Conservation (phyloP, 129 eudicot genomes). For the Flaveria brownii region DNA sequence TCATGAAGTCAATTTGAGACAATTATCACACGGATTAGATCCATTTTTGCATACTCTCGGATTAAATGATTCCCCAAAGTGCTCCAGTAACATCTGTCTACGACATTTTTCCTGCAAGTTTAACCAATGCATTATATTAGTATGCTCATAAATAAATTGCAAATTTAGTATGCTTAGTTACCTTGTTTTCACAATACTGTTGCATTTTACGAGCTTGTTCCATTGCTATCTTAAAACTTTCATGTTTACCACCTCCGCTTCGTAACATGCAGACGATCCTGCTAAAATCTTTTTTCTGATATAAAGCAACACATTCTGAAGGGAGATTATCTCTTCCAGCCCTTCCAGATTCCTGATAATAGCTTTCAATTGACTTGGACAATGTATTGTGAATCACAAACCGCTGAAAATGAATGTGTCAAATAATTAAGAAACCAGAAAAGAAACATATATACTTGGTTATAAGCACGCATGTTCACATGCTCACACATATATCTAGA, state of each 20-base stretch:
- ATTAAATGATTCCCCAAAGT: slow-evolving; percentile 83
- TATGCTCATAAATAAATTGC: background rate
- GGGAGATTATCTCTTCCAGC: slow-evolving; percentile 89
- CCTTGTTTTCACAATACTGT: slow-evolving; percentile 84
- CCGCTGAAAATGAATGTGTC: slow-evolving; percentile 58
- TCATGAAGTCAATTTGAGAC: slow-evolving; percentile 62
- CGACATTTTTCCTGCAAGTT: slow-evolving; percentile 76
- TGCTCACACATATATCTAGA: background rate
- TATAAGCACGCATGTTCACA: too few relatives aligned
- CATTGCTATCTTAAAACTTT: slow-evolving; percentile 73
- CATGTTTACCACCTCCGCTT: slow-evolving; percentile 62
- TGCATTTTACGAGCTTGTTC: slow-evolving; percentile 94
- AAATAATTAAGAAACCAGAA: background rate
- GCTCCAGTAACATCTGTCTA: slow-evolving; percentile 73
- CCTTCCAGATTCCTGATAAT: slow-evolving; percentile 98
- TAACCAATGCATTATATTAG: background rate
- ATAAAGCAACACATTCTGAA: slow-evolving; percentile 68
- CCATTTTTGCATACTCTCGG: slow-evolving; percentile 66
- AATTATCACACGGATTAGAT: slow-evolving; percentile 87
- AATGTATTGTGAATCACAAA: slow-evolving; percentile 91
- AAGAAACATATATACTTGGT: background rate
- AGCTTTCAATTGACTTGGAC: slow-evolving; percentile 96
- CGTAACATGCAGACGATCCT: slow-evolving; percentile 92
- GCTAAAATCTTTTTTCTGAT: slow-evolving; percentile 96
- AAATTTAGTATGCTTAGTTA: slow-evolving; percentile 22